Conservation (phyloP, 176 grass and related monocot genomes). For the Bromus sterilis region DNA sequence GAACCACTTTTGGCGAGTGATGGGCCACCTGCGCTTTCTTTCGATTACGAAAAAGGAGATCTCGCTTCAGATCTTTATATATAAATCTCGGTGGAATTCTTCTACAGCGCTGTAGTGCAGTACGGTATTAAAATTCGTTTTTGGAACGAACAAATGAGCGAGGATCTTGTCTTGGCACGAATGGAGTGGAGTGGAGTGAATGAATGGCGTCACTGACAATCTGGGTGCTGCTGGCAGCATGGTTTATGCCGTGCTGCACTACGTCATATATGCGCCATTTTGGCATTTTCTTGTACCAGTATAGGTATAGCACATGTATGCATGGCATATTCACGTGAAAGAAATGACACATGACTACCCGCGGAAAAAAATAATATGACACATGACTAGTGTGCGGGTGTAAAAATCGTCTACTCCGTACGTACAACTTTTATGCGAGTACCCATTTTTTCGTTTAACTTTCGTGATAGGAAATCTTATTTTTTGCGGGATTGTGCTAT, state of each 20-base stretch:
- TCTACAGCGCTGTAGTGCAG: no score
- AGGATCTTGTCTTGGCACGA: neutral
- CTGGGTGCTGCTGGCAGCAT: neutral
- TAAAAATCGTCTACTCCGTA: no score
- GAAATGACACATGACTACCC: no score
- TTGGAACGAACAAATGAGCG: neutral
- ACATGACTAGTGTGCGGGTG: no score
- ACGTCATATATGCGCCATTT: neutral
- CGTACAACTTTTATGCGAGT: no score
- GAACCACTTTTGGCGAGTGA: neutral
- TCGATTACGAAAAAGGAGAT: neutral
- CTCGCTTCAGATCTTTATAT: neutral
- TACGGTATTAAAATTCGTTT: neutral
- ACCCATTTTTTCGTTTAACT: no score
- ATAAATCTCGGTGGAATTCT: neutral
- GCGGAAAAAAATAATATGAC: no score
- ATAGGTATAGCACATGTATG: no score
- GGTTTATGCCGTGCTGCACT: neutral
- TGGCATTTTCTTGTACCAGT: no score
- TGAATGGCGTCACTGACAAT: neutral
- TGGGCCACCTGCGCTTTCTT: neutral
- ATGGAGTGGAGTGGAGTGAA: neutral
- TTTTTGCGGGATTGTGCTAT: no score
- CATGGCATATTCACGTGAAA: neutral
- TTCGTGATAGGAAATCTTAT: no score